Conservation (phyloP, 2,329 filamentous ascomycete genomes). For the Hypoxylon sp. region DNA sequence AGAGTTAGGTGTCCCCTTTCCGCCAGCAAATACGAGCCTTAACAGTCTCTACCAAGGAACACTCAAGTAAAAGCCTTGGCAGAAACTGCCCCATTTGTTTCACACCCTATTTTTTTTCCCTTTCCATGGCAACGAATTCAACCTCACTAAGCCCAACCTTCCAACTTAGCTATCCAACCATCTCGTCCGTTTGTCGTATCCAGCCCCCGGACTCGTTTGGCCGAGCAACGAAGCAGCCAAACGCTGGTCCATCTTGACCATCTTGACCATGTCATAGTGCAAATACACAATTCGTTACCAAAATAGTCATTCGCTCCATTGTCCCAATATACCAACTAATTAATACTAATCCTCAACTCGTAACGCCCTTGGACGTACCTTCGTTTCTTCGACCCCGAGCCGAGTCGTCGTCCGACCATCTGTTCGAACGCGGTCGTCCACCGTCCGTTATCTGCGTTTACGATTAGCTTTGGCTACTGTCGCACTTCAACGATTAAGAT, state of each 20-base stretch:
- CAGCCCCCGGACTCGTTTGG: constrained; percentile 31
- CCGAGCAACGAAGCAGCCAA: constrained; percentile 36
- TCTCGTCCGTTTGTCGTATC: constrained; percentile 22
- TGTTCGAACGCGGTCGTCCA: neutral
- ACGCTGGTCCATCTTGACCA: constrained; percentile 6
- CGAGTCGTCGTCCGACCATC: neutral
- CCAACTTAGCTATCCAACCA: constrained; percentile 14
- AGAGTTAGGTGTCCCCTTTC: constrained; percentile 19
- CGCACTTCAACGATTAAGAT: constrained; percentile 7
- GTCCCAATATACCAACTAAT: constrained; percentile 22
- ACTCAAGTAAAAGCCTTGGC: neutral
- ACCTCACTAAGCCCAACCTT: constrained; percentile 5
- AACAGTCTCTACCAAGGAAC: neutral
- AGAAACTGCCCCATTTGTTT: constrained; percentile 14
- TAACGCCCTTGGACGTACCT: neutral
- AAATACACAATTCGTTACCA: constrained; percentile 11
- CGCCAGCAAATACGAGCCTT: constrained; percentile 32
- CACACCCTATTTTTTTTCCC: constrained; percentile 29
- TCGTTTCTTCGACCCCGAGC: neutral
- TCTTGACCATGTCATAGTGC: constrained; percentile 34
- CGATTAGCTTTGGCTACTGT: constrained; percentile 7
- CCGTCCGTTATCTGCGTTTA: neutral
- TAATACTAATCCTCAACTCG: constrained; percentile 26
- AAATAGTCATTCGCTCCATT: constrained; percentile 35
- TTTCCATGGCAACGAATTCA: constrained; percentile 27